Evolutionary conservation across 495 filamentous ascomycete genomes (phyloP).

Genomic region (Penicillium ucsense): DNA sequence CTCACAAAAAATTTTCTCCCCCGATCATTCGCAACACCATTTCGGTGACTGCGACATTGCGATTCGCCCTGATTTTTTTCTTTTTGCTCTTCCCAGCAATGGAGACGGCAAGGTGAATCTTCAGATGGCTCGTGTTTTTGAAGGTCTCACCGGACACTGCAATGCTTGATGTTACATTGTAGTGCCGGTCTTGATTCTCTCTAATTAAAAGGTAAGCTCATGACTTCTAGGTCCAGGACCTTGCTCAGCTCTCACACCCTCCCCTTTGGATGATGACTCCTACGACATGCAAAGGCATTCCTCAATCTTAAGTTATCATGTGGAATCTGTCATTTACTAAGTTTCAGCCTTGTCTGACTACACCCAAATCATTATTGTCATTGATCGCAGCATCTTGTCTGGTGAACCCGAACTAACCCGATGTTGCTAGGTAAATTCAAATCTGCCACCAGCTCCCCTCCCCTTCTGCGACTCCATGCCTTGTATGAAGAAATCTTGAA

Average conservation of each 20-base stretch:
- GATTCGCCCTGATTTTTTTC: conserved; percentile 1
- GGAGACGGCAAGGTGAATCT: no score
- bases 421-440: conserved; percentile 44
- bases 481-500: conserved; percentile 85
- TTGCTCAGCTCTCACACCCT: conserved; percentile 12
- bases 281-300: conserved; percentile 86
- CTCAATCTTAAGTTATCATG: conserved; percentile 87
- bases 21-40: background rate
- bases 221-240: background rate
- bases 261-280: conserved; percentile 66
- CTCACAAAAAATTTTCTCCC: conserved; percentile 33
- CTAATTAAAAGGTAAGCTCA: conserved; percentile 47
- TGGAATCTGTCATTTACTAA: conserved; percentile 68
- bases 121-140: no score
- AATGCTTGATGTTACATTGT: conserved; percentile 10
- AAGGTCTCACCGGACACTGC: background rate
- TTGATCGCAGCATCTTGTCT: conserved; percentile 10
- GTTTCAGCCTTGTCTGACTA: conserved; percentile 99
- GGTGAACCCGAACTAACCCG: conserved; percentile 33
- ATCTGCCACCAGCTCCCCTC: conserved; percentile 6
- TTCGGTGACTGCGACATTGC: conserved; percentile 13
- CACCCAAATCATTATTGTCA: conserved; percentile 9
- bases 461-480: conserved; percentile 13
- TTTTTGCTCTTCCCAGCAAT: conserved; percentile 1
- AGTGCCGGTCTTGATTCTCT: conserved; percentile 1